Evolutionary conservation across 164 flowering plant genomes (phyloP), one percentile per base, ranked within the genome.

Genomic region (Umbellularia californica): DNA sequence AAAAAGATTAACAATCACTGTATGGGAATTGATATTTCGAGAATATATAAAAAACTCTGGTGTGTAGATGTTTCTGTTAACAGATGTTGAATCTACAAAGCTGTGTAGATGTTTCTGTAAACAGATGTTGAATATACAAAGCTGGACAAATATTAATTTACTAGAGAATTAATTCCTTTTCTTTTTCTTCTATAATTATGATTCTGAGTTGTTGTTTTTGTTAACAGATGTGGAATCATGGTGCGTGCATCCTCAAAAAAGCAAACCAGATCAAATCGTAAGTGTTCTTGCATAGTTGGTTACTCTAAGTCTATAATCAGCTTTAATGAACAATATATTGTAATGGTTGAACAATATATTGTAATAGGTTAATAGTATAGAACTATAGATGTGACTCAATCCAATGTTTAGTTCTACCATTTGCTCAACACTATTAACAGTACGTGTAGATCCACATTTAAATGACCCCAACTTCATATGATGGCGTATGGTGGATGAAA

Each of bases 161-260:
- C n/a, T 55, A 55, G 60, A 55, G 17, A 15, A 55, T 55, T 55
- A 14, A 20, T 55, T 55, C 19, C 30, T 2, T n/a, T 60, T 69
- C 50, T 11, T 3, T 70, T 69, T 58, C 55, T 47, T 58, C 9
- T 23, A 24, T 13, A 23, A 35, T 73, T 0, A 24, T 51, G 50
- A 50, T 65, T 28, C 55, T 71, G 28, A 52, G 10, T 17, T 72
- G 17, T 79, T 76, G 27, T 82, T 78, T 76, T 76, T 67, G 85
- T 73, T 70, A 70, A 24, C 90, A 96, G 99, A 91, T 88, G 93
- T 96, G 99, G 99, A 81, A 92, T 81, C 99, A 96, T 83, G 89
- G 91, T 52, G 72, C 33, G 62, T 96, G 99, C 85, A 84, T 94
- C 70, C 30, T 90, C 80, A 89, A 84, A 92, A 96, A 90, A 82